Conservation (phyloP, 108 stramenopile species). For the Aurantiochytrium sp. region DNA sequence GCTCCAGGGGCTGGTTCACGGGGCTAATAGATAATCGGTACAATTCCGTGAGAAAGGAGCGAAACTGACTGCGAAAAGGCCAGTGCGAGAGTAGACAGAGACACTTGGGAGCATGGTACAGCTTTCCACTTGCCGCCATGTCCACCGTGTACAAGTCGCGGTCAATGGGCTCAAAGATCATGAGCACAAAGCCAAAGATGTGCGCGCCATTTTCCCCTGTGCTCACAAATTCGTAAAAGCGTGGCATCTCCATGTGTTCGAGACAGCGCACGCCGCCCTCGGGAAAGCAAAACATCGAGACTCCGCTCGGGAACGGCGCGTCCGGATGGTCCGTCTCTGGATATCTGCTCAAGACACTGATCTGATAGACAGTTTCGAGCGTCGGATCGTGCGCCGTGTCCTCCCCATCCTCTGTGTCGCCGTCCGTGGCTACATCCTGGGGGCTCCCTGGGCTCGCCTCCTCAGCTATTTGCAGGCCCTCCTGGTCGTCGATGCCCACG, state of each 20-base stretch:
- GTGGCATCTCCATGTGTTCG: conserved; percentile 20
- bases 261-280: conserved; percentile 26
- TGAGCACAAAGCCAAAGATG: neutral
- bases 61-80: conserved; percentile 67
- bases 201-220: conserved; percentile 22
- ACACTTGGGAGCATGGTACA: conserved; percentile 65
- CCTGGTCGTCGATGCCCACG: conserved; percentile 46
- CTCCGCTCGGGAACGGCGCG: conserved; percentile 31
- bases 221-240: conserved; percentile 26
- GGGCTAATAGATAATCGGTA: conserved; percentile 70
- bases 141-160: conserved; percentile 3
- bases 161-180: neutral
- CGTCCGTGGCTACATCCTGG: neutral
- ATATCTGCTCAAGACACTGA: neutral
- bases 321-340: neutral
- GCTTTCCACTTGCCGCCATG: neutral
- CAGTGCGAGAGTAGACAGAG: conserved; percentile 75
- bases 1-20: conserved; percentile 80
- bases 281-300: conserved; percentile 18
- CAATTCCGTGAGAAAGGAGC: conserved; percentile 59
- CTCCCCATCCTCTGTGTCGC: neutral
- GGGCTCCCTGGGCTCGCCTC: neutral
- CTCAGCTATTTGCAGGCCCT: conserved; percentile 6
- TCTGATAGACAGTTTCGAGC: neutral
- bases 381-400: neutral